Evolutionary conservation across 148 eudicot genomes (phyloP).

Genomic region (Selenicereus undatus): DNA sequence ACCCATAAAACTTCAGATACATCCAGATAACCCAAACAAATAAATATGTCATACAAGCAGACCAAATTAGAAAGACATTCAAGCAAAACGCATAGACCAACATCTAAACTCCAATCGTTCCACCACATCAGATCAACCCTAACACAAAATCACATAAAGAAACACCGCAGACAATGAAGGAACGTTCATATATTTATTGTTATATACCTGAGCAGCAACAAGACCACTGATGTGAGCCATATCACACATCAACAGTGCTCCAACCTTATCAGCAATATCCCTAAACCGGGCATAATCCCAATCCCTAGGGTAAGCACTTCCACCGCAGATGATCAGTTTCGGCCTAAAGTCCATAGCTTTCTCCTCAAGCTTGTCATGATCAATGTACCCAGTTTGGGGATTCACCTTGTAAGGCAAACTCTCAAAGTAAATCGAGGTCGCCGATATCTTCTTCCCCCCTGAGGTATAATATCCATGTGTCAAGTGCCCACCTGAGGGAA

Average conservation of each 20-base stretch:
- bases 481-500: conserved; percentile 86
- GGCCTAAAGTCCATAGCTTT: conserved; percentile 95
- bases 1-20: too few species aligned
- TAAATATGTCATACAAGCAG: too few species aligned
- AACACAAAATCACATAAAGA: too few species aligned
- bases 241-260: conserved; percentile 87
- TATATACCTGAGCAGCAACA: conserved; percentile 93
- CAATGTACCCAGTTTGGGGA: conserved; percentile 66
- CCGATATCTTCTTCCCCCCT: conserved; percentile 80
- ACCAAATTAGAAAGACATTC: too few species aligned
- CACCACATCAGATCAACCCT: too few species aligned
- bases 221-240: conserved; percentile 99
- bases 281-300: conserved; percentile 81
- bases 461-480: conserved; percentile 91
- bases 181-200: background rate
- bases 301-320: conserved; percentile 93
- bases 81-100: too few species aligned
- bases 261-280: conserved; percentile 73
- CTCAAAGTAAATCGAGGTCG: conserved; percentile 91
- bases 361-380: conserved; percentile 84
- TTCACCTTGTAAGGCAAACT: conserved; percentile 94
- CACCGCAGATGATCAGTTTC: conserved; percentile 88
- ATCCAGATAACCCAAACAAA: too few species aligned
- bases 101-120: too few species aligned
- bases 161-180: too few species aligned